Evolutionary conservation across 768 basidiomycete species (phyloP).

Genomic region (Thelephora ganbajun): DNA sequence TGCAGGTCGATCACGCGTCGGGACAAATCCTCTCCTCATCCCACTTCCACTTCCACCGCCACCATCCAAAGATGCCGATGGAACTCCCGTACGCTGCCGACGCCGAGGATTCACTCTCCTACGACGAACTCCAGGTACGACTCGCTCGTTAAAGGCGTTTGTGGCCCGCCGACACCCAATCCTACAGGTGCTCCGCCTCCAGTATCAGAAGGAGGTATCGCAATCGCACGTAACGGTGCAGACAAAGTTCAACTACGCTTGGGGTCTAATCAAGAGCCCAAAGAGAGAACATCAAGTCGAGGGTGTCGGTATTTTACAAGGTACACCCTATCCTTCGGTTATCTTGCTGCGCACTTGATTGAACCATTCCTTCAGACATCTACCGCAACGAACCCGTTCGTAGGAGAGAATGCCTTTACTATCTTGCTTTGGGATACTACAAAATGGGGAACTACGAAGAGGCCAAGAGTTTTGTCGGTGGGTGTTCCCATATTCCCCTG

Average conservation of each 20-base stretch:
- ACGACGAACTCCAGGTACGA: constrained; percentile 78
- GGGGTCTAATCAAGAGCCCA: constrained; percentile 93
- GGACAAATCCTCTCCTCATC: too few species aligned
- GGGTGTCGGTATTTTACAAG: constrained; percentile 85
- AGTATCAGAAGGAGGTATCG: constrained; percentile 80
- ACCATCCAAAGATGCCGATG: constrained; percentile 35
- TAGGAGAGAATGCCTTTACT: constrained; percentile 91
- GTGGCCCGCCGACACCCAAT: background rate
- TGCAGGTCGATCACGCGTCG: too few species aligned
- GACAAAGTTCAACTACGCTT: constrained; percentile 95
- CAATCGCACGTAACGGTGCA: constrained; percentile 83
- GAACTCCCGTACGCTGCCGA: constrained; percentile 95
- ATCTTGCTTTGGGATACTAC: constrained; percentile 90
- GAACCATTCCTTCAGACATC: constrained; percentile 43
- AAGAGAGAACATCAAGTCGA: constrained; percentile 76
- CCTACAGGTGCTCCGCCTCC: constrained; percentile 64
- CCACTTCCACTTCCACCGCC: too few species aligned
- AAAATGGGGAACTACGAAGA: constrained; percentile 94
- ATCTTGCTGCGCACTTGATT: background rate
- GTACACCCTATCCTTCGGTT: constrained; percentile 21
- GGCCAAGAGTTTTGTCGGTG: constrained; percentile 86
- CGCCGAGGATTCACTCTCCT: constrained; percentile 76
- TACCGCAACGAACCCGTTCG: constrained; percentile 79
- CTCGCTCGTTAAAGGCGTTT: background rate
- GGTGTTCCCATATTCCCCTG: constrained; percentile 15